Conservation (phyloP, 371 early-diverging fungal species). For the Vittaforma corneae region DNA sequence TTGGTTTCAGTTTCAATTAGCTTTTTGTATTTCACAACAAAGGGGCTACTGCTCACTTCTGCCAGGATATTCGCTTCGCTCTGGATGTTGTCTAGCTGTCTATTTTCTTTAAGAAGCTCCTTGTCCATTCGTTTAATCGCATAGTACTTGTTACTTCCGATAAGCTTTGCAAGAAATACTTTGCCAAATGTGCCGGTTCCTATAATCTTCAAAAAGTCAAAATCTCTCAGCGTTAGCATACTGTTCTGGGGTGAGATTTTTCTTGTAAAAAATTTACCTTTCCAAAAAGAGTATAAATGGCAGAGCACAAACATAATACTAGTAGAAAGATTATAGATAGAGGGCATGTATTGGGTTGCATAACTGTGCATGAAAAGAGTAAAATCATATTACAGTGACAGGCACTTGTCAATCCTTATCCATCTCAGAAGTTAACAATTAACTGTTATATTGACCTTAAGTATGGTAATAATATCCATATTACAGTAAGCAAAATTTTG, state of each 20-base stretch:
- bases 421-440: too few relatives aligned
- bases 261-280: background rate
- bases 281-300: background rate
- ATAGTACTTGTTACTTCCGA: conserved; percentile 60
- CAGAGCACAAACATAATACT: too few relatives aligned
- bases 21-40: conserved; percentile 77
- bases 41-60: conserved; percentile 72
- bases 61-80: conserved; percentile 84
- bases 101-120: conserved; percentile 75
- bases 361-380: too few relatives aligned
- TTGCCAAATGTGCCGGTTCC: conserved; percentile 99
- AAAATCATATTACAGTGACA: too few relatives aligned
- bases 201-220: conserved; percentile 86
- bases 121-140: conserved; percentile 92
- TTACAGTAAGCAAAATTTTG: too few relatives aligned
- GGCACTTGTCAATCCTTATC: too few relatives aligned
- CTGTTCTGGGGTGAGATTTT: background rate
- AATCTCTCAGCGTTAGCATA: conserved; percentile 78
- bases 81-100: conserved; percentile 88
- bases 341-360: too few relatives aligned
- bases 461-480: too few relatives aligned
- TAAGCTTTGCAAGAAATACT: conserved; percentile 74
- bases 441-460: too few relatives aligned
- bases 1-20: conserved; percentile 73
- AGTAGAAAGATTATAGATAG: too few relatives aligned